phyloP scores from a whole-genome alignment of 495 filamentous ascomycete species.

The Margaritispora aquatica region DNA sequence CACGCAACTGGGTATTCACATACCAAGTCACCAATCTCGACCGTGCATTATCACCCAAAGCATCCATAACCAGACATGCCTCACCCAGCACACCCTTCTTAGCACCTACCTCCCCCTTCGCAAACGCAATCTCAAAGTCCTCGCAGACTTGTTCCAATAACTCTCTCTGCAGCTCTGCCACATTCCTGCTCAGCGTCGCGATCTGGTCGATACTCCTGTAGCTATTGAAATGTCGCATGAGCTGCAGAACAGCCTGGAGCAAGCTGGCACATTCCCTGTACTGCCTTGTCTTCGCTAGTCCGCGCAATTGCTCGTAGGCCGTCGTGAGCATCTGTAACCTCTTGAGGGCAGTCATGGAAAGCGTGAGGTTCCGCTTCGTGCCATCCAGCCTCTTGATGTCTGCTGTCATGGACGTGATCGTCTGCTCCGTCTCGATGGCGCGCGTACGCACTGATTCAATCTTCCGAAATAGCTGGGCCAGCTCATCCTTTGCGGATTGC shows the following conservation, averaged over 20 bases:
- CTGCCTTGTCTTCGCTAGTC: constrained; percentile 76
- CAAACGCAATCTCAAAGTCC: constrained; percentile 93
- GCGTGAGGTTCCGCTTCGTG: constrained; percentile 92
- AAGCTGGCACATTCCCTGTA: constrained; percentile 95
- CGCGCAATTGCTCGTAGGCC: constrained; percentile 91
- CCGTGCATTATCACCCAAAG: constrained; percentile 82
- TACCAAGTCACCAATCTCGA: constrained; percentile 90
- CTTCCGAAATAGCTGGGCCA: constrained; percentile 86
- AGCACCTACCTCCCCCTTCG: constrained; percentile 74
- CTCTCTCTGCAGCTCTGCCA: constrained; percentile 90
- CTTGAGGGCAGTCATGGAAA: constrained; percentile 97
- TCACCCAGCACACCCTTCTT: constrained; percentile 70
- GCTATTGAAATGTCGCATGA: constrained; percentile 98
- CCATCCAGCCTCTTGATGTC: constrained; percentile 97
- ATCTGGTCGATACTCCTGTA: constrained; percentile 98
- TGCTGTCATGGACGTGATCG: constrained; percentile 98
- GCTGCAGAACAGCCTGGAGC: constrained; percentile 91
- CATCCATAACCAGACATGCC: constrained; percentile 91
- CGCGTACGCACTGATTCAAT: constrained; percentile 91
- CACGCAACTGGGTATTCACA: constrained; percentile 91
- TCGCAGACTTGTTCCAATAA: constrained; percentile 95
- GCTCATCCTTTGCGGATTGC: constrained; percentile 80
- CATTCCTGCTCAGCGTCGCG: constrained; percentile 84
- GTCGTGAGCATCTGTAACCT: constrained; percentile 97
- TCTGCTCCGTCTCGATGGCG: constrained; percentile 85